Evolutionary conservation across 2,329 filamentous ascomycete genomes (phyloP), one percentile per base, ranked within the genome.

Genomic region (Colletotrichum nymphaeae): DNA sequence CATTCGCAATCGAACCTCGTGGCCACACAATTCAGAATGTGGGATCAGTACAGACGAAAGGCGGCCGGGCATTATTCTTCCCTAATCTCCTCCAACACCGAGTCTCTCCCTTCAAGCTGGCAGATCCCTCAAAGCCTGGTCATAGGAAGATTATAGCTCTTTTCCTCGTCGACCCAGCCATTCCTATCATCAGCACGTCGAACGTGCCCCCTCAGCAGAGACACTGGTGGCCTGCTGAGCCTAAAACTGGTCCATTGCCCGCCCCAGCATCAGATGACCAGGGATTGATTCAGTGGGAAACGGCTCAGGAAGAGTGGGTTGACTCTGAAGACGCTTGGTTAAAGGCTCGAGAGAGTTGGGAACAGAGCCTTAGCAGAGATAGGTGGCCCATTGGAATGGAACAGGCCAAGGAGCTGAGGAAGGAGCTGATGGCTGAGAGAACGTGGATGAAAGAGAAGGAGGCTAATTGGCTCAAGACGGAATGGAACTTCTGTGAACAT

Each of bases 131-230:
- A 0, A 85, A 83, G 24, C 84, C 88, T 0, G 91, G 91, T 1
- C 88, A 92, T 76, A 84, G 89, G n/a, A 89, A 89, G 77, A 88
- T 92, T 60, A 80, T 93, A 3, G 89, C 88, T 0, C 81, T 93
- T 7, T 93, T 89, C 78, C 84, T 93, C 2, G 86, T 93, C 2
- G 89, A 93, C 76, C 91, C 91, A 0, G 76, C 85, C 26, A 76
- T 83, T 1, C 85, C 84, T 2, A 67, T 86, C 81, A 79, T 85
- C 69, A 84, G 82, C 1, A 86, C 85, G 9, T 81, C 83, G 30
- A 86, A 85, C 46, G 82, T 86, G 22, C 83, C 84, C 22, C 84
- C 84, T 2, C 84, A 86, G 78, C 84, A 83, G 77, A 74, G 73
- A 19, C 69, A 81, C 52, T 86, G 85, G 84, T 85, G 83, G 78